Percentiles rank a stretch among this genome's conserved stretches.
Conservation (phyloP, 208 protist genomes). For the Novymonas esmeraldas region DNA sequence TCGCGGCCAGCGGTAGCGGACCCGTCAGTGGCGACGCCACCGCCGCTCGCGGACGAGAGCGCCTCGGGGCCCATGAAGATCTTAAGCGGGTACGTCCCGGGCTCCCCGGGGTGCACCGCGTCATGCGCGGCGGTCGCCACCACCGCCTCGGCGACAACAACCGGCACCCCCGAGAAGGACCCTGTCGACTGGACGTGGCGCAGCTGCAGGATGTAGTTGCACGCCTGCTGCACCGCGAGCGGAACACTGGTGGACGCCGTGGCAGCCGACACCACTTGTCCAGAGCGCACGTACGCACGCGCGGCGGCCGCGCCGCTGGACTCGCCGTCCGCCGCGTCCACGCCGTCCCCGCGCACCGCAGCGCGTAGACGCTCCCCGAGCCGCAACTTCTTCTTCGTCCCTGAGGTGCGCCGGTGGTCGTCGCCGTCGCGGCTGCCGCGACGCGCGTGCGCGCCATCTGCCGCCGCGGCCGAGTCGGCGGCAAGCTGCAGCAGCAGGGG, state of each 20-base stretch:
- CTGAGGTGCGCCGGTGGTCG: too few species aligned
- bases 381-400: conserved; percentile 8
- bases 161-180: conserved; percentile 28
- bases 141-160: conserved; percentile 58
- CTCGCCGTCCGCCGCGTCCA: conserved; percentile 16
- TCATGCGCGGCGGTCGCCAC: conserved; percentile 49
- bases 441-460: neutral
- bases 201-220: conserved; percentile 54
- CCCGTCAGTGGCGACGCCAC: too few species aligned
- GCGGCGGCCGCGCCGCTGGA: conserved; percentile 11
- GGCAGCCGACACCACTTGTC: conserved; percentile 25
- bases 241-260: conserved; percentile 8
- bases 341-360: conserved; percentile 9
- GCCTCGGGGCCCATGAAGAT: conserved; percentile 51
- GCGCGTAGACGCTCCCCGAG: conserved; percentile 23
- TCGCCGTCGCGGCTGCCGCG: neutral
- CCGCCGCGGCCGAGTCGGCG: too few species aligned
- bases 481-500: conserved; percentile 30
- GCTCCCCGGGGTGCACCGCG: conserved; percentile 17
- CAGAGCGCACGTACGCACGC: conserved; percentile 34
- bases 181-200: conserved; percentile 14
- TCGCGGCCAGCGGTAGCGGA: conserved; percentile 7
- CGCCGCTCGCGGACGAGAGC: conserved; percentile 11
- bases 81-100: conserved; percentile 48
- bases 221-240: conserved; percentile 34